Percentiles rank a stretch among this genome's conserved stretches.
These are phyloP conservation scores for Drechmeria coniospora DNA, from an alignment of 2,329 filamentous ascomycete genomes.

Conservation along the genomic window DNA sequence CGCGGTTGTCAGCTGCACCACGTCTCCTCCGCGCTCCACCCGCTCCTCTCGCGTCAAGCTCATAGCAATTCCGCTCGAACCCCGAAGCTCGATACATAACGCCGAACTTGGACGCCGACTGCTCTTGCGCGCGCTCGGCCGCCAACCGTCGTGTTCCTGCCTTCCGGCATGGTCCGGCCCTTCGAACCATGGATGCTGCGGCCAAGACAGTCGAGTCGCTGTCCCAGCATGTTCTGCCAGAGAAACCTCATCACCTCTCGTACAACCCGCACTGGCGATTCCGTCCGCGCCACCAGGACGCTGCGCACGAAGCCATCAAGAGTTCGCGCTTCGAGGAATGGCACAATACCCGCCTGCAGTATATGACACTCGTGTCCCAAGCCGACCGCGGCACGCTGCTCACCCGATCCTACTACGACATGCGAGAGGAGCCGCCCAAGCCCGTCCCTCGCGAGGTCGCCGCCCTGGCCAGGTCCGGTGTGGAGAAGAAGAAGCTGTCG, in stretches of 20 bases:
- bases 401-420: conserved; percentile 41
- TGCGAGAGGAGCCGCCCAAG: conserved; percentile 34
- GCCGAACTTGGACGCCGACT: neutral
- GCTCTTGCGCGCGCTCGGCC: conserved; percentile 5
- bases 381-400: conserved; percentile 42
- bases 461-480: conserved; percentile 23
- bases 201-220: conserved; percentile 39
- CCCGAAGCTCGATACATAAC: neutral
- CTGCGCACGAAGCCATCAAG: conserved; percentile 11
- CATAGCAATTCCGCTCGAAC: too few species aligned
- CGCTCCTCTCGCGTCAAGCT: too few species aligned
- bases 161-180: conserved; percentile 21
- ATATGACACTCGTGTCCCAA: conserved; percentile 41
- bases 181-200: conserved; percentile 41
- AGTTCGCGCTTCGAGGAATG: conserved; percentile 29
- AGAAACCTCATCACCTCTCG: conserved; percentile 37
- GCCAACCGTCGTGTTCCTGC: conserved; percentile 10
- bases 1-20: too few species aligned
- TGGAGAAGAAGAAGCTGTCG: conserved; percentile 41
- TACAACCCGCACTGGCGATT: conserved; percentile 32
- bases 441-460: conserved; percentile 20
- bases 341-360: conserved; percentile 34
- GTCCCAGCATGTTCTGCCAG: conserved; percentile 35
- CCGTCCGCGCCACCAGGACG: conserved; percentile 24
- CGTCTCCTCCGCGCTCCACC: too few species aligned